A percentile compares a stretch with the other conserved stretches of the same genome.
phyloP scores from a whole-genome alignment of 139 green algal genomes.

The Coccomyxa sp. region DNA sequence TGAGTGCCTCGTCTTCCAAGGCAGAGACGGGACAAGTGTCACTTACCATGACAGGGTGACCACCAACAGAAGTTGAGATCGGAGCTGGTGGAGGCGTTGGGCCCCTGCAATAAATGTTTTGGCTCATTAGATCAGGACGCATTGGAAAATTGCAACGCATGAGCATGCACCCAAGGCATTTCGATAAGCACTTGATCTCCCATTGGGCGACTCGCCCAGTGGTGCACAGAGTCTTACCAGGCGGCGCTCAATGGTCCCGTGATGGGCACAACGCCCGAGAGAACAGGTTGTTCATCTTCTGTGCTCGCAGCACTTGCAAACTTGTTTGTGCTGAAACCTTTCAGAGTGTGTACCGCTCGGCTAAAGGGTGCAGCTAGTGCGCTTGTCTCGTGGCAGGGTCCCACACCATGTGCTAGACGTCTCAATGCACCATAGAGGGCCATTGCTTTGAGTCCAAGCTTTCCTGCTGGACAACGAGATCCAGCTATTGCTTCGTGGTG shows the following conservation, averaged over 20 bases:
- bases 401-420: neutral
- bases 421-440: neutral
- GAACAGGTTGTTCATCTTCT: neutral
- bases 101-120: neutral
- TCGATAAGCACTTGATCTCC: neutral
- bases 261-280: neutral
- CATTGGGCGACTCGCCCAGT: neutral
- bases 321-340: neutral
- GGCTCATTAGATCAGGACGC: neutral
- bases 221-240: neutral
- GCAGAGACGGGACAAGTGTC: neutral
- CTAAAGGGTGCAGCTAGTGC: too few species aligned
- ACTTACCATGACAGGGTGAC: neutral
- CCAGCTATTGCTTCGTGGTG: too few species aligned
- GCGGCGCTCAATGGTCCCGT: neutral
- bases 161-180: neutral
- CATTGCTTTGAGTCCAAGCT: neutral
- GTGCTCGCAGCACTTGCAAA: neutral
- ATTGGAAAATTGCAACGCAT: neutral
- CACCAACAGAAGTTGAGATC: neutral
- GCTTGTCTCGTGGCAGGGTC: neutral
- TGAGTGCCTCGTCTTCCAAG: neutral
- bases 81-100: neutral
- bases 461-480: too few species aligned
- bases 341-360: neutral